Evolutionary conservation across 768 basidiomycete species (phyloP).

Genomic region (Naganishia friedmannii): DNA sequence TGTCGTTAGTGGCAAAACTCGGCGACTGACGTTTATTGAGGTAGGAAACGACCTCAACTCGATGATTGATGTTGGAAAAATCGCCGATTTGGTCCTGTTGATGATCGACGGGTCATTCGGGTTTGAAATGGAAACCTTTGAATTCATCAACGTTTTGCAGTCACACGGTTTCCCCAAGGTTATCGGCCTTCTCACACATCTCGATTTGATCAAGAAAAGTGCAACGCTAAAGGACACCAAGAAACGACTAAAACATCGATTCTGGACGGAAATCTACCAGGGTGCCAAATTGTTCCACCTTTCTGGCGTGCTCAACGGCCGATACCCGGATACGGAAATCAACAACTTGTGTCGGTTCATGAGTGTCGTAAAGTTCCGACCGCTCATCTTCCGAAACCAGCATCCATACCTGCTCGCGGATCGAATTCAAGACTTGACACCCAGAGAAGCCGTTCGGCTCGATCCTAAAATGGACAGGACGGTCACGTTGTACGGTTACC

Average conservation of each 20-base stretch:
- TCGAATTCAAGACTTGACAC: slow-evolving; percentile 89
- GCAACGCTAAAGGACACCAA: slow-evolving; percentile 82
- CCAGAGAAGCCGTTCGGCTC: slow-evolving; percentile 73
- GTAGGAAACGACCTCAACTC: slow-evolving; percentile 97
- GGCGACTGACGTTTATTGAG: slow-evolving; percentile 91
- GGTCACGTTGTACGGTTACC: slow-evolving; percentile 89
- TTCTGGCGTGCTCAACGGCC: slow-evolving; percentile 92
- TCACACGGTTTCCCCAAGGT: slow-evolving; percentile 98
- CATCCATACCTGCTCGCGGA: slow-evolving; percentile 95
- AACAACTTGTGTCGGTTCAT: slow-evolving; percentile 95
- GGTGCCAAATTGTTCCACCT: slow-evolving; percentile 98
- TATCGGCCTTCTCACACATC: slow-evolving; percentile 90
- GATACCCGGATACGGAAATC: slow-evolving; percentile 95
- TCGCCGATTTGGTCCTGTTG: slow-evolving; percentile 90
- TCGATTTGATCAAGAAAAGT: slow-evolving; percentile 93
- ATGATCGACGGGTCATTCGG: slow-evolving; percentile 98
- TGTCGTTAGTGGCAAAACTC: slow-evolving; percentile 86
- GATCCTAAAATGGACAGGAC: slow-evolving; percentile 90
- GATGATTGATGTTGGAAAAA: slow-evolving; percentile 97
- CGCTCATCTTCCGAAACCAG: slow-evolving; percentile 87
- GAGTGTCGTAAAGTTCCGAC: slow-evolving; percentile 96
- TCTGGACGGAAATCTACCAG: slow-evolving; percentile 99
- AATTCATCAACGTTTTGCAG: slow-evolving; percentile 95
- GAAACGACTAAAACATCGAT: slow-evolving; percentile 91
- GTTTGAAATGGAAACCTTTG: slow-evolving; percentile 99